Base-by-base conservation (phyloP, 169 alveolate species). In the Hammondia hammondi region DNA sequence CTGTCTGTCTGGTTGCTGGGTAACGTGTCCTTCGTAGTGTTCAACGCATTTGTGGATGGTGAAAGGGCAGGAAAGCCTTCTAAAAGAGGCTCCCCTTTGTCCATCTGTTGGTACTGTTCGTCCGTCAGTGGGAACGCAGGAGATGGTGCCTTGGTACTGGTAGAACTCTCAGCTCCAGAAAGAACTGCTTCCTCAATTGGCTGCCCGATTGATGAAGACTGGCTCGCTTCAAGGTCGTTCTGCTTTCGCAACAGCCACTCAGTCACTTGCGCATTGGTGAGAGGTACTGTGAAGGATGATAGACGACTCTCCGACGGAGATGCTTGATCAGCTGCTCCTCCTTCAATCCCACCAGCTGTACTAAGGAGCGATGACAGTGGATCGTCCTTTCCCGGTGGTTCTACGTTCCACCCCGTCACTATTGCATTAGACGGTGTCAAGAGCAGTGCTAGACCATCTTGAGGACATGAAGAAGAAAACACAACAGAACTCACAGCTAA, bases 1-100 rank as follows among this genome's bases (percentile, higher is more conserved):
- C 32, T 21, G 35, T 3, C 77, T 27, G 35, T 1, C 12, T 4
- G 77, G 6, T 67, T 10, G 10, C 24, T 52, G 61, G 61, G 61
- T 52, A 52, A 27, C 77, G 6, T 2, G 32, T 67, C 77, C 32
- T 67, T 17, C n/a, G 77, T 67, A 17, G 21, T 67, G 77, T 29
- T 27, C 35, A 27, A 27, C 24, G 35, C 27, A 27, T 67, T 27
- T 14, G 32, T 27, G 32, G 77, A 67, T 7, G 24, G 77, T 21
- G 77, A 21, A 67, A 82, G 71, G 19, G 29, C 70, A 46, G 90
- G 90, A 46, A 82, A 82, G 14, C 90, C 90, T 43, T 82, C 90
- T 1, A 82, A 70, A 10, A 43, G 29, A 12, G 90, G 70, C 29
- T 82, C 70, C 21, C 71, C 70, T 17, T n/a, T 45, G 35, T 82